These are phyloP conservation scores for Neofusicoccum kwambonambiense DNA, from an alignment of 2,329 filamentous ascomycete species.

Conservation along the genomic window DNA sequence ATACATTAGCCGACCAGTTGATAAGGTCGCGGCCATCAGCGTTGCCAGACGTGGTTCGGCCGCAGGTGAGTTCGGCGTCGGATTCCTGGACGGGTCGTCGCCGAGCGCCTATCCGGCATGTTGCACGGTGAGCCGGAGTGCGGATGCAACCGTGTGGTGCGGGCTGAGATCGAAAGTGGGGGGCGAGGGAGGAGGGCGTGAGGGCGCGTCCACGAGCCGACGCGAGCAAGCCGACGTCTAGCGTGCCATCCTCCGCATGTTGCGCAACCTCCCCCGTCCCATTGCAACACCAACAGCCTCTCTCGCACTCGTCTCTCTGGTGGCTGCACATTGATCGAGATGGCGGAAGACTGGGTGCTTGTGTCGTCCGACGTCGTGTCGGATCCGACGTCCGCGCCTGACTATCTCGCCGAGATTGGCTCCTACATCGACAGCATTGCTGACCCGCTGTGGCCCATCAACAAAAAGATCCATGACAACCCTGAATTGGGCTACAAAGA, in stretches of 20 bases:
- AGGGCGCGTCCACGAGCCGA: neutral
- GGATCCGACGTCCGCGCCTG: neutral
- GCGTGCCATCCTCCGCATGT: too few species aligned
- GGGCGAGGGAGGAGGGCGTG: neutral
- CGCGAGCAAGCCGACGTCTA: neutral
- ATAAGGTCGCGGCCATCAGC: neutral
- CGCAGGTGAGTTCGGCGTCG: neutral
- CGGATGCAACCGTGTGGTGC: neutral
- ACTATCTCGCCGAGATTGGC: slow-evolving; percentile 32
- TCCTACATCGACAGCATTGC: slow-evolving; percentile 42
- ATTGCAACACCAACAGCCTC: neutral
- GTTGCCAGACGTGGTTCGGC: neutral
- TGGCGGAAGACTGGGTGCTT: slow-evolving; percentile 12
- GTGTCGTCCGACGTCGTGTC: neutral
- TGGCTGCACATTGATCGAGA: neutral
- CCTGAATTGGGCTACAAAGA: slow-evolving; percentile 52
- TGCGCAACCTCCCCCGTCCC: neutral
- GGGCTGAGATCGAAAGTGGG: slow-evolving; percentile 1
- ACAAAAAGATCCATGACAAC: slow-evolving; percentile 53
- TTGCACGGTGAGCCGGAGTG: neutral
- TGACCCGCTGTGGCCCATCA: slow-evolving; percentile 45
- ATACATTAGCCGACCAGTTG: neutral
- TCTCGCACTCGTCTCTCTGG: too few species aligned
- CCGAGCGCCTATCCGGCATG: neutral
- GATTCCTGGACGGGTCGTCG: neutral